A percentile compares a stretch with the other conserved stretches of the same genome.
These are phyloP conservation scores for Chlorella variabilis DNA, from an alignment of 163 green algal species.

Conservation along the genomic window DNA sequence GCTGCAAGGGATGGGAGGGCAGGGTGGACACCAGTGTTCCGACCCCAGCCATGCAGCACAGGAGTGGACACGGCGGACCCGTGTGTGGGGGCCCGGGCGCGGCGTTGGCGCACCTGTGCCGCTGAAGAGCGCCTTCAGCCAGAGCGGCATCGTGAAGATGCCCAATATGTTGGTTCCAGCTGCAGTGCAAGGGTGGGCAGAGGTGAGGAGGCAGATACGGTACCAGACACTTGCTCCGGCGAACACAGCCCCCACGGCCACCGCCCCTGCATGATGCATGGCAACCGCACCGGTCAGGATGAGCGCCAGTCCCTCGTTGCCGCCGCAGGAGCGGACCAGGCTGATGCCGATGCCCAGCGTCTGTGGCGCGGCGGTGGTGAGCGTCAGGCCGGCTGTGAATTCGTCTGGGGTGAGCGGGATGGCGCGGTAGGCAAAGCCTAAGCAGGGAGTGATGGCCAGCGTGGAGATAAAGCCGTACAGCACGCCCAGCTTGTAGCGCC, in stretches of 20 bases:
- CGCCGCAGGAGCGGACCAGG: slow-evolving; percentile 55
- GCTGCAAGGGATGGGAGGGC: background rate
- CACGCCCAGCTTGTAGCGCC: slow-evolving; percentile 39
- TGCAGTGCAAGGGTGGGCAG: background rate
- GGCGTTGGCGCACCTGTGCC: slow-evolving; percentile 12
- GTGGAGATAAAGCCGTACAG: slow-evolving; percentile 55
- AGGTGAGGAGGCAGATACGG: background rate
- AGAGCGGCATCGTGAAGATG: slow-evolving; percentile 62
- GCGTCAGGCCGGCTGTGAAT: slow-evolving; percentile 44
- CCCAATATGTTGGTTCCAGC: slow-evolving; percentile 62
- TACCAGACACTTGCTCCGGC: too few species aligned
- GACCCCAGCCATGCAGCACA: too few species aligned
- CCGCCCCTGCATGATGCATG: too few species aligned
- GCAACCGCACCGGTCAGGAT: slow-evolving; percentile 59
- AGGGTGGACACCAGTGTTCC: background rate
- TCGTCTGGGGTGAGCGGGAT: slow-evolving; percentile 49
- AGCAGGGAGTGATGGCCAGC: slow-evolving; percentile 52
- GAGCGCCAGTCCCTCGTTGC: slow-evolving; percentile 71
- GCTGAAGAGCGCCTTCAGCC: slow-evolving; percentile 41
- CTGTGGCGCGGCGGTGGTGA: slow-evolving; percentile 34
- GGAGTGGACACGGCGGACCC: too few species aligned
- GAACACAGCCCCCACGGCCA: too few species aligned
- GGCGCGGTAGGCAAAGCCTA: slow-evolving; percentile 54
- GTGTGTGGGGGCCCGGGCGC: too few species aligned
- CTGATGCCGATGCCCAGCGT: slow-evolving; percentile 58